Evolutionary conservation across 1,284 basidiomycete species (phyloP), one percentile per base, ranked within the genome.

Genomic region (Paramarasmius palmivorus): DNA sequence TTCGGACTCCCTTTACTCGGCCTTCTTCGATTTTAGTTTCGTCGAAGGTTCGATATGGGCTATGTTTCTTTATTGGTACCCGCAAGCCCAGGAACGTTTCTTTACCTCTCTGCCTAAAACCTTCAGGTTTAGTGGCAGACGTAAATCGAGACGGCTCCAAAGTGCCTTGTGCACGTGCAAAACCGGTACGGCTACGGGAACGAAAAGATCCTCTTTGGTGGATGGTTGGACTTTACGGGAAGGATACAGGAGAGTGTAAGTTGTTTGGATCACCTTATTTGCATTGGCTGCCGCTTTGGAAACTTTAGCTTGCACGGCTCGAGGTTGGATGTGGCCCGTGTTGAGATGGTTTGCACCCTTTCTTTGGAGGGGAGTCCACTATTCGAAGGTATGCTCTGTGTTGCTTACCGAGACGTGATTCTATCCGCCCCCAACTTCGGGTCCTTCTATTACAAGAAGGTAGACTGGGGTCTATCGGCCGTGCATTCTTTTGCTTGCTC

Each of bases 71-170:
- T 22, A 48, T 49, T 46, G 34, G 52, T 34, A 52, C 52, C 37
- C 49, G 37, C n/a, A 53, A 54, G 56, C 59, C 59, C 29, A 55
- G 53, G 51, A 46, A 46, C 51, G 52, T 49, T 53, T 56, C 40
- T 39, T 49, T 46, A 41, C n/a, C 41, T 45, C 41, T 55, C 47
- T 52, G 40, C 32, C 40, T 42, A 48, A 42, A 22, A 42, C 50
- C 9, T 48, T 45, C 36, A 32, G 26, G 52, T 36, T 37, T 26
- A 38, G 42, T 49, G 48, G 34, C 36, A 40, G 47, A 52, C 36
- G 38, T 45, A 29, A 19, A 50, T 44, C 35, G 56, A 47, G 47
- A 56, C 52, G 52, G 57, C 49, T 49, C 52, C 41, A 50, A 60
- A 60, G 52, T 52, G 52, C 54, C 48, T 38, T 22, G 49, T 49